Base-by-base conservation (phyloP, 1,284 basidiomycete genomes). In the Moniliella sp. region DNA sequence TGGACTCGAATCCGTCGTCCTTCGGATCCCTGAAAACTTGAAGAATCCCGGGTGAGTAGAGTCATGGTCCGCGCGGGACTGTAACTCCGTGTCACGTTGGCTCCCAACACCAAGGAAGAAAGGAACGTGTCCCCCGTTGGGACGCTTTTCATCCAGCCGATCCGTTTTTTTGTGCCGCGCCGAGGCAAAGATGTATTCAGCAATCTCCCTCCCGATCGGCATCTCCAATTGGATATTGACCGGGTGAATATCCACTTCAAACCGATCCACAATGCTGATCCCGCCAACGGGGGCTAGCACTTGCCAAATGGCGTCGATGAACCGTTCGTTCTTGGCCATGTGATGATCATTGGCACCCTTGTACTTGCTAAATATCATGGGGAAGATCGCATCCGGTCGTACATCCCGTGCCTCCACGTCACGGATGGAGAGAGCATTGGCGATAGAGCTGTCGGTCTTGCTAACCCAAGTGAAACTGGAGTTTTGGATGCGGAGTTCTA, bases 341-440 rank as follows among this genome's bases (percentile, higher is more conserved):
- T 38, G 43, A 34, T 56, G 47, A 7, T 44, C 39, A 9, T 25
- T 28, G 1, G 37, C 36, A n/a, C 36, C 27, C 15, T 38, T 36
- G 34, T 64, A 61, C 57, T 82, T 78, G 12, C 75, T 70, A 32
- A 93, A 64, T 34, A 94, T 88, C 57, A 93, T 84, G 3, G 78
- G 69, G 70, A 83, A 94, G 31, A 75, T 59, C 1, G 82, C 81
- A 52, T 78, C 69, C 1, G 75, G 74, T 27, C 78, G 76, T 18
- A 78, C 79, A 63, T 93, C 84, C 46, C 86, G 78, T 2, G 81
- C 86, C 15, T 65, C 56, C 7, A 93, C 63, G 55, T 91, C 75
- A 7, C 72, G 70, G 28, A 91, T 69, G 10, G 71, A 68, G 31
- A 91, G 62, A 31, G 76, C 73, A 58, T 78, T 84, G 36, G 75